phyloP scores from a whole-genome alignment of 1,284 basidiomycete species.

The Microstroma glucosiphilum region DNA sequence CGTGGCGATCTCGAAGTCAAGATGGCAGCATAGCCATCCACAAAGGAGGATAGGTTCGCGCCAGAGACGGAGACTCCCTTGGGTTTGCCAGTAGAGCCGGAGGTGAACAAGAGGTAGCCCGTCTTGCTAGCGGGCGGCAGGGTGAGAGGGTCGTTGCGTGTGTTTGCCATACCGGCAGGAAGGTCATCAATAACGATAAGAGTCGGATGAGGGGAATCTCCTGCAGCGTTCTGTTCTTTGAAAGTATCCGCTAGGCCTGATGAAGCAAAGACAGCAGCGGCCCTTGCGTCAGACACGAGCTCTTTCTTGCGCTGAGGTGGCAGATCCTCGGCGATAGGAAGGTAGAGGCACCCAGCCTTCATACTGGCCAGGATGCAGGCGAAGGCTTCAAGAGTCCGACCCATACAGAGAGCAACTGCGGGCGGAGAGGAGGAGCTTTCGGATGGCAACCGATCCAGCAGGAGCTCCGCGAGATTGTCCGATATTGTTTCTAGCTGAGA shows the following conservation, averaged over 20 bases:
- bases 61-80: conserved; percentile 41
- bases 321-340: conserved; percentile 49
- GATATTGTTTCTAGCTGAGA: neutral
- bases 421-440: neutral
- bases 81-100: conserved; percentile 43
- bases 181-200: conserved; percentile 6
- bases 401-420: conserved; percentile 9
- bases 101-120: conserved; percentile 46
- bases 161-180: neutral
- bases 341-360: conserved; percentile 38
- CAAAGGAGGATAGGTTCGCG: conserved; percentile 23
- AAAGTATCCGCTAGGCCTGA: neutral
- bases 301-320: conserved; percentile 42
- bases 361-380: conserved; percentile 21
- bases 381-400: conserved; percentile 12
- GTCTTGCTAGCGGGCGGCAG: neutral
- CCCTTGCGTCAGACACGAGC: conserved; percentile 33
- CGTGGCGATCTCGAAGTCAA: neutral
- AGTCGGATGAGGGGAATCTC: neutral
- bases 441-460: neutral
- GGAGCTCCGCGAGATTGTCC: neutral
- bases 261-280: conserved; percentile 22
- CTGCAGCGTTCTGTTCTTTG: neutral
- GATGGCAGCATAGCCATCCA: conserved; percentile 9
- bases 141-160: neutral